Percentiles rank a stretch among this genome's conserved stretches.
Conservation (phyloP, 2,329 filamentous ascomycete species). For the Lasiodiplodia theobromae region DNA sequence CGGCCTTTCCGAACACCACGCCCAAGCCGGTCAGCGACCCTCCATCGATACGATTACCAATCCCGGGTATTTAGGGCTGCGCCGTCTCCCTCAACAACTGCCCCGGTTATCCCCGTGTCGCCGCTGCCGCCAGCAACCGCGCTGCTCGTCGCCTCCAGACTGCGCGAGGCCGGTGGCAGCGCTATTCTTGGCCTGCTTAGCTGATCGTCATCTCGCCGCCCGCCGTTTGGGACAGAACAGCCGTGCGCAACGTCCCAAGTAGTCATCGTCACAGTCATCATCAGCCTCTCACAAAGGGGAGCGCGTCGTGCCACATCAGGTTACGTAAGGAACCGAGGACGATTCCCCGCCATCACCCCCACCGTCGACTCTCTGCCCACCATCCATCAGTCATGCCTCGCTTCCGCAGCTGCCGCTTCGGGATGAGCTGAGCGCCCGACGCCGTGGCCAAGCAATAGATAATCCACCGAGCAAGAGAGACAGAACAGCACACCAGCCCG, state of each 20-base stretch:
- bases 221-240: not conserved
- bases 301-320: slow-evolving; percentile 19
- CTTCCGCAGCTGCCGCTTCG: slow-evolving; percentile 27
- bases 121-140: slow-evolving; percentile 2
- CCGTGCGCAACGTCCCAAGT: not conserved
- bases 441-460: not conserved
- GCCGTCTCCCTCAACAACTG: not conserved
- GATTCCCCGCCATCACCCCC: slow-evolving; percentile 3
- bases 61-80: not conserved
- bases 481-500: not conserved
- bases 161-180: not conserved
- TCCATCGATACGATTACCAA: slow-evolving; percentile 20
- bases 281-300: not conserved
- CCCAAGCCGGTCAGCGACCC: slow-evolving; percentile 10
- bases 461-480: slow-evolving; percentile 14
- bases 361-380: not conserved
- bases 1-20: slow-evolving; percentile 19
- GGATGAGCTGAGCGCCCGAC: slow-evolving; percentile 16
- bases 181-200: slow-evolving; percentile 21
- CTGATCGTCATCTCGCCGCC: not conserved
- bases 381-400: not conserved
- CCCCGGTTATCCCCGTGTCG: not conserved
- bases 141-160: not conserved
- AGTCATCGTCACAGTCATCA: slow-evolving; percentile 1
- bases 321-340: slow-evolving; percentile 18